Conservation (phyloP, 202 grass and related monocot genomes). For the Cymbopogon flexuosus region DNA sequence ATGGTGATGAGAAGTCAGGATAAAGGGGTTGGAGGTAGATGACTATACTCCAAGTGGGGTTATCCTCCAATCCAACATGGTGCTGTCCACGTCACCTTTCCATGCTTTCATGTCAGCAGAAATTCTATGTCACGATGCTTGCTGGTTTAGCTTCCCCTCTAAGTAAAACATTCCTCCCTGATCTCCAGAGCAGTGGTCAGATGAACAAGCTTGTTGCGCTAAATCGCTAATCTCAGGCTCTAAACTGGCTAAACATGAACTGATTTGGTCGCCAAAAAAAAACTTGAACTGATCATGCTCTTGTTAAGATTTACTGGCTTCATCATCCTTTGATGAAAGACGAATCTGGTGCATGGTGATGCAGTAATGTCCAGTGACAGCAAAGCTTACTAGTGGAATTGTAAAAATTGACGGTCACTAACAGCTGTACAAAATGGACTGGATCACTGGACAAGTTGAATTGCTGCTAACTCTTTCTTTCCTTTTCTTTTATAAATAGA, state of each 20-base stretch:
- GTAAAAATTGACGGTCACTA: not conserved
- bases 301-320: not conserved
- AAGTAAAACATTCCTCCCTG: constrained; percentile 7
- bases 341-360: not conserved
- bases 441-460: constrained; percentile 10
- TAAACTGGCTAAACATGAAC: not conserved
- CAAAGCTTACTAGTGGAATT: not conserved
- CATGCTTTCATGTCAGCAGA: constrained; percentile 8
- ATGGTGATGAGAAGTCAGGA: not conserved
- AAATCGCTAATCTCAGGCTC: not conserved
- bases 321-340: not conserved
- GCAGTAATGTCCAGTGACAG: not conserved
- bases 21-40: not conserved
- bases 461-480: not conserved
- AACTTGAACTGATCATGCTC: not conserved
- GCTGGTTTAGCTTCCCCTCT: constrained; percentile 29
- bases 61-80: constrained; percentile 27
- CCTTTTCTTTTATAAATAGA: not conserved
- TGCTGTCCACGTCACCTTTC: constrained; percentile 41
- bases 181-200: not conserved
- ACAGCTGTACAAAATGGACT: not conserved
- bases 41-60: constrained; percentile 9
- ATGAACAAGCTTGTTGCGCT: not conserved
- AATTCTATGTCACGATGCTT: constrained; percentile 40
- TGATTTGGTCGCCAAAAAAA: not conserved